phyloP scores from a whole-genome alignment of 805 yeast genomes.

The Ogataea saltuana region DNA sequence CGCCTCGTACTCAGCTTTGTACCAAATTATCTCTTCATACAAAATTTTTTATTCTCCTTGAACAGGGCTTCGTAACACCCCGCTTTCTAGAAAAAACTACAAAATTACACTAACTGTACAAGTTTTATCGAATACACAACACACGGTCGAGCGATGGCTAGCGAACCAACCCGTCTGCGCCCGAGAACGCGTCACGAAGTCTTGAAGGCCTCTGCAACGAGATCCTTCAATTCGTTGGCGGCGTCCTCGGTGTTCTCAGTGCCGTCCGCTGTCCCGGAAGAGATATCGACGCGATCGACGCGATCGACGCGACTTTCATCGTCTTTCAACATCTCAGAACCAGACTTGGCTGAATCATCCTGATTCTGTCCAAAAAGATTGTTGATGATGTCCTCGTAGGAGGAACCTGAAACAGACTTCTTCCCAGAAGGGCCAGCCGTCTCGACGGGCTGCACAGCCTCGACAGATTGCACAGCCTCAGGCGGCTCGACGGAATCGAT shows the following conservation, averaged over 20 bases:
- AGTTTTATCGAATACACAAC: no score
- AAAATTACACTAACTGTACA: background rate
- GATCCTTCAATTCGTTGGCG: slow-evolving; percentile 33
- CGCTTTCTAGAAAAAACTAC: background rate
- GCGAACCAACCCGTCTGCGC: no score
- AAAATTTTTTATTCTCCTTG: background rate
- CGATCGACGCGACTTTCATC: background rate
- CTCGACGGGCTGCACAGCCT: no score
- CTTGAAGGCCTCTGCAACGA: slow-evolving; percentile 38
- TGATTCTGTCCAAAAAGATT: slow-evolving; percentile 22
- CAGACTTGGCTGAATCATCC: slow-evolving; percentile 3
- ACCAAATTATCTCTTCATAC: background rate
- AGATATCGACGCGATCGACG: slow-evolving; percentile 5
- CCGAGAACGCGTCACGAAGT: background rate
- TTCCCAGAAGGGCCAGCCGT: no score
- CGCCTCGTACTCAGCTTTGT: background rate
- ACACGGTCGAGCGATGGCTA: no score
- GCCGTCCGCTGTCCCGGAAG: background rate
- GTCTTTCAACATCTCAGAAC: background rate
- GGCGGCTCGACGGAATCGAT: background rate
- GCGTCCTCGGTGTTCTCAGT: slow-evolving; percentile 24
- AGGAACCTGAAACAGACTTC: no score
- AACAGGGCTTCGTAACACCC: background rate
- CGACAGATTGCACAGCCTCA: background rate
- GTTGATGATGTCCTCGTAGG: slow-evolving; percentile 29